A percentile compares a stretch with the other conserved stretches of the same genome.
These are phyloP conservation scores for Lantana camara DNA, from an alignment of 257 asterid genomes.

Conservation along the genomic window DNA sequence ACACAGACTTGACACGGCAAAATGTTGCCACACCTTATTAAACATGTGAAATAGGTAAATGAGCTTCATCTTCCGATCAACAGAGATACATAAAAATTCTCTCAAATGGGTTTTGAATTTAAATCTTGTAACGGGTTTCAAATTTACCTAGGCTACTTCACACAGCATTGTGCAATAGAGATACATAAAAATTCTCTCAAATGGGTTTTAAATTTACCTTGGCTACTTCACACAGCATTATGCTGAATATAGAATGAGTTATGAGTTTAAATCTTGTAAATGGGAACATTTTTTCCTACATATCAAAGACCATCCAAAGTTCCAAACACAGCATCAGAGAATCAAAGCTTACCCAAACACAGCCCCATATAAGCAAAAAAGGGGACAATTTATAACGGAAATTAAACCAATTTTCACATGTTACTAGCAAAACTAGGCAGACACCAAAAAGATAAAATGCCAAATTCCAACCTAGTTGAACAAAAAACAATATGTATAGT, in stretches of 20 bases:
- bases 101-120: too few species aligned
- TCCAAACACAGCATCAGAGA: too few species aligned
- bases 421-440: background rate
- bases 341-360: background rate
- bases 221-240: slow-evolving; percentile 2
- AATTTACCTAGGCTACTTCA: background rate
- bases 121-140: too few species aligned
- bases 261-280: background rate
- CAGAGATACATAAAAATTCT: background rate
- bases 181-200: too few species aligned
- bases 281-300: background rate
- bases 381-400: background rate
- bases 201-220: too few species aligned
- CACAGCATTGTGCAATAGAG: background rate
- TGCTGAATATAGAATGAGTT: background rate
- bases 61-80: background rate
- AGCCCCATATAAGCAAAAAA: background rate
- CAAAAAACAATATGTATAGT: background rate
- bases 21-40: slow-evolving; percentile 90
- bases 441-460: background rate
- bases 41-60: slow-evolving; percentile 19
- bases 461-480: slow-evolving; percentile 1
- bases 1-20: slow-evolving; percentile 85
- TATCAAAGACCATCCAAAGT: too few species aligned
- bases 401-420: background rate